Percentiles rank a stretch among this genome's conserved stretches.
phyloP scores from a whole-genome alignment of 2,329 filamentous ascomycete species.

The Pestalotiopsis sp. region DNA sequence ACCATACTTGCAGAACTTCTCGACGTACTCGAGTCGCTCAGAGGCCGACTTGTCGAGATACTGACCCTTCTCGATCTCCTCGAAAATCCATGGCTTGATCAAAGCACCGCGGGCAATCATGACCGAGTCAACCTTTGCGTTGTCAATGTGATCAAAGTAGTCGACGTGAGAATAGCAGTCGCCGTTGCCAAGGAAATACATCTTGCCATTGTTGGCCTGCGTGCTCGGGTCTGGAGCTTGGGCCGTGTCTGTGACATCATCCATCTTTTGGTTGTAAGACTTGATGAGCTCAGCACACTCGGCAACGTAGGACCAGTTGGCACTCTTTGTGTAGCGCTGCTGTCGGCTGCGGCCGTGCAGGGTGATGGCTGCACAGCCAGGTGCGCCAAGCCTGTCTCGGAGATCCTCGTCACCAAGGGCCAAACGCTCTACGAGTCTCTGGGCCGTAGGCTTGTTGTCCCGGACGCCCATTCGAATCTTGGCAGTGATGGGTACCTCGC shows the following conservation, averaged over 20 bases:
- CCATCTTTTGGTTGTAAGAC: constrained; percentile 71
- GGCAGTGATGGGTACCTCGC: constrained; percentile 87
- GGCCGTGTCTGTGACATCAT: constrained; percentile 72
- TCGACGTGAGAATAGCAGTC: constrained; percentile 94
- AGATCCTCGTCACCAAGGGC: constrained; percentile 78
- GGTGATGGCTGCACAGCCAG: constrained; percentile 92
- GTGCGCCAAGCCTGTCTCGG: constrained; percentile 69
- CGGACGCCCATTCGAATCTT: constrained; percentile 94
- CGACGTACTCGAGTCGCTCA: constrained; percentile 82
- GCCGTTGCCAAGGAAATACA: constrained; percentile 95
- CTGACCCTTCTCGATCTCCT: constrained; percentile 89
- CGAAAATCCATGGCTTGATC: constrained; percentile 98
- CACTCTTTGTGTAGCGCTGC: constrained; percentile 87
- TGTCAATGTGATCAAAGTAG: constrained; percentile 76
- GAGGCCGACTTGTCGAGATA: constrained; percentile 93
- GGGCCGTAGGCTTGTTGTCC: constrained; percentile 76
- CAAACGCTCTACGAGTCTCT: constrained; percentile 80
- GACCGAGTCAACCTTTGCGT: constrained; percentile 84
- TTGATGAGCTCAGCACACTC: constrained; percentile 87
- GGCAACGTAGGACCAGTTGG: constrained; percentile 95
- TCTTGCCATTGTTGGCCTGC: constrained; percentile 67
- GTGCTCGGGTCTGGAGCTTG: constrained; percentile 76
- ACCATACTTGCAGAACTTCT: constrained; percentile 88
- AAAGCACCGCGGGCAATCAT: constrained; percentile 97
- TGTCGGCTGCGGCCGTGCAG: constrained; percentile 92